Evolutionary conservation across 2,329 filamentous ascomycete species (phyloP).

Genomic region (Trichoderma sp.): DNA sequence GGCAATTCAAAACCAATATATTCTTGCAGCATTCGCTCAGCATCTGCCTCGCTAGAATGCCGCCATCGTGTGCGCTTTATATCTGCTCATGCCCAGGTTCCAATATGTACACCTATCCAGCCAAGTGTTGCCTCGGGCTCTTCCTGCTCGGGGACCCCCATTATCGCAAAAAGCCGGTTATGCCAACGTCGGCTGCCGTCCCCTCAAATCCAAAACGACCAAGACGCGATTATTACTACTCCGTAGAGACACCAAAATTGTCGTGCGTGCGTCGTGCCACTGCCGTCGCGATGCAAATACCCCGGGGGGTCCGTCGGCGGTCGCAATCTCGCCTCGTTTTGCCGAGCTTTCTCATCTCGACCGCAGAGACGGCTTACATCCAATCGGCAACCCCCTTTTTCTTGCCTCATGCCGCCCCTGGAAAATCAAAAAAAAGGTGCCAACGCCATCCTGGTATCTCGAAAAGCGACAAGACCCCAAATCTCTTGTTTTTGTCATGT

Average conservation of each 20-base stretch:
- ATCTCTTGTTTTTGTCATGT: conserved; percentile 27
- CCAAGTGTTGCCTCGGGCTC: conserved; percentile 8
- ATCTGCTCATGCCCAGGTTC: conserved; percentile 16
- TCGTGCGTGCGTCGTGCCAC: not conserved
- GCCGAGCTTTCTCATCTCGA: conserved; percentile 3
- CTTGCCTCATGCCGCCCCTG: conserved; percentile 9
- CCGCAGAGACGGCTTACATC: not conserved
- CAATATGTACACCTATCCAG: conserved; percentile 28
- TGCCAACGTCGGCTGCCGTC: conserved; percentile 16
- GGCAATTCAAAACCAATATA: conserved; percentile 21
- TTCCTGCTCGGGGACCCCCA: not conserved
- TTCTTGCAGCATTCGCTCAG: conserved; percentile 19
- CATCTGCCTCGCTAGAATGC: not conserved
- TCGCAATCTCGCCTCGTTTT: not conserved
- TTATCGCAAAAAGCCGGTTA: conserved; percentile 21
- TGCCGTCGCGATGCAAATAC: not conserved
- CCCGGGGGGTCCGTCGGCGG: not conserved
- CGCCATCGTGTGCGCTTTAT: conserved; percentile 18
- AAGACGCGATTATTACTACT: conserved; percentile 11
- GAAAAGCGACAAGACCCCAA: conserved; percentile 39
- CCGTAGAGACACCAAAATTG: not conserved
- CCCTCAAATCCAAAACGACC: conserved; percentile 13
- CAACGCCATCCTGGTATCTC: conserved; percentile 47
- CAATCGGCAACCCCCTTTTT: not conserved
- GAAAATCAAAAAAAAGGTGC: conserved; percentile 36